Conservation (phyloP, 2,329 filamentous ascomycete species). For the Ophioceras dolichostomum region DNA sequence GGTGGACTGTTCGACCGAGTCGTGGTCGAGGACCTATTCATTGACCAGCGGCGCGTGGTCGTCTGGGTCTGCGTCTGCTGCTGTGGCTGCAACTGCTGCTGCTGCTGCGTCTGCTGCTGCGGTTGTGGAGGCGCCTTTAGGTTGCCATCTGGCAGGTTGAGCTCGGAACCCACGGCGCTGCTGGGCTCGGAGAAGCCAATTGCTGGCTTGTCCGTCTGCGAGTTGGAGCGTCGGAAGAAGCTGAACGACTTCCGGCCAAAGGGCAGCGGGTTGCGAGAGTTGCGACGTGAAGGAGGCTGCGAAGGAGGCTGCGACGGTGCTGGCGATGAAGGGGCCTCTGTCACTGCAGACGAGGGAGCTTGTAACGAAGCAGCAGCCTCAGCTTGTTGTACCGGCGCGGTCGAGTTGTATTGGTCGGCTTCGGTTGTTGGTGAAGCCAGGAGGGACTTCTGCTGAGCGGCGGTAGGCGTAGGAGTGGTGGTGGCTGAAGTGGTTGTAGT, state of each 20-base stretch:
- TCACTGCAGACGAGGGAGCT: too few species aligned
- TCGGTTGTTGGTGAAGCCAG: too few species aligned
- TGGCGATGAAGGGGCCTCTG: too few species aligned
- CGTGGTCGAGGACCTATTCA: conserved; percentile 27
- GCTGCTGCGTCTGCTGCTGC: conserved; percentile 1
- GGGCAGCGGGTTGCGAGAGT: conserved; percentile 23
- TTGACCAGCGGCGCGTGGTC: conserved; percentile 29
- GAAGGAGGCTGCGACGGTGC: neutral
- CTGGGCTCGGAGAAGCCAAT: conserved; percentile 9
- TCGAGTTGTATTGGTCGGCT: too few species aligned
- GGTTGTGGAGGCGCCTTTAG: conserved; percentile 1
- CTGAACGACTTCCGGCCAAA: conserved; percentile 29
- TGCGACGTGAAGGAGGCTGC: too few species aligned
- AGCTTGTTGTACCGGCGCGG: too few species aligned
- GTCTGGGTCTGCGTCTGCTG: neutral
- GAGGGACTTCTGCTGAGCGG: too few species aligned
- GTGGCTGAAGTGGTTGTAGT: too few species aligned
- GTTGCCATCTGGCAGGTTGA: conserved; percentile 13
- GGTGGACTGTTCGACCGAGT: conserved; percentile 37
- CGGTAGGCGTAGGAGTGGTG: too few species aligned
- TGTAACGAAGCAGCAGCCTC: too few species aligned
- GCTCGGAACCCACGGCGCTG: conserved; percentile 11
- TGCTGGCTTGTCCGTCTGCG: conserved; percentile 15
- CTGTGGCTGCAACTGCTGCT: neutral
- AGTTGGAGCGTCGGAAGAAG: conserved; percentile 32